Evolutionary conservation across 345 rosid species (phyloP), one percentile per base, ranked within the genome.

Genomic region (Corymbia maculata): DNA sequence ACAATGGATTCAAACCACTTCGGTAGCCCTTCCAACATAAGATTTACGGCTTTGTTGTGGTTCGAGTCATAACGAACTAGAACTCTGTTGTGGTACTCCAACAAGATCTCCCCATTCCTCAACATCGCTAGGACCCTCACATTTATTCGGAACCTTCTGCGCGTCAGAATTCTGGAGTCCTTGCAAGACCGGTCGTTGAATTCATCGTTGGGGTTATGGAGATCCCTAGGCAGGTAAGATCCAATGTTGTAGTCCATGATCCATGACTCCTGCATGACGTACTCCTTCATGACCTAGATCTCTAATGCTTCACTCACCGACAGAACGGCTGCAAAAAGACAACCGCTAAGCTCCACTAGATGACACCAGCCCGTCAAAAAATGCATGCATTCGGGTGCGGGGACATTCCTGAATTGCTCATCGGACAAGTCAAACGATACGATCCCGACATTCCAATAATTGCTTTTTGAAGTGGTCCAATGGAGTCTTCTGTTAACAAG

Each of bases 401-500:
- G 87, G 28, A 90, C 86, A 13, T 88, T 88, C 6, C 87, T 51
- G 66, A 93, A 90, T 68, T 64, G 85, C 36, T 93, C 91, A 9
- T 89, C 90, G 9, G 50, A 85, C 52, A 91, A 24, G 61, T 91
- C 89, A 42, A 90, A 89, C 4, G 90, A 91, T n/a, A 90, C 51
- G 17, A 93, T 57, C 51, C 19, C 21, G n/a, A 49, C 19, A 42
- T 49, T n/a, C 68, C 75, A 44, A 42, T 26, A n/a, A 24, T 36
- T 75, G 32, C 42, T 6, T 1, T 53, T 52, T 42, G 80, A 47
- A 53, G 88, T 87, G 13, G 88, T 36, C 92, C 93, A 91, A 42
- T 90, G 93, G 61, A 88, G 89, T 87, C 91, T 92, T 79, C 92
- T 92, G 87, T 89, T 51, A 16, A 90, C 82, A 52, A 91, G 61